Conservation (phyloP, 2,329 filamentous ascomycete genomes). For the Xylariales sp. region DNA sequence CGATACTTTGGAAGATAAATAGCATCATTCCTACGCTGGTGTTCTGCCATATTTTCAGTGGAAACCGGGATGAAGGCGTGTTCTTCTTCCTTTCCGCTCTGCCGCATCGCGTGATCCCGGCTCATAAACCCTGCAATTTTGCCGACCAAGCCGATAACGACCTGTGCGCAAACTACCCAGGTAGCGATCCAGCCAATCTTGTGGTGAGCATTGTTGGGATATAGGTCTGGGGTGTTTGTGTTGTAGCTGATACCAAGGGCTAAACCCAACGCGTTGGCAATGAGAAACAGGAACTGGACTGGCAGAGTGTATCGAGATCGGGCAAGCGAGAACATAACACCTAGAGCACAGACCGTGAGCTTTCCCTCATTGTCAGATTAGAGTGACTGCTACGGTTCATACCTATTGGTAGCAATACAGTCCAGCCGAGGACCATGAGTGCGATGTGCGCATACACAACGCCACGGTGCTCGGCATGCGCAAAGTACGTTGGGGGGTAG, state of each 20-base stretch:
- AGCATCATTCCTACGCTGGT: constrained; percentile 38
- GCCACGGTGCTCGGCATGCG: constrained; percentile 29
- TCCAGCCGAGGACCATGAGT: constrained; percentile 66
- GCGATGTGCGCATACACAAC: constrained; percentile 55
- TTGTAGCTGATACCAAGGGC: constrained; percentile 70
- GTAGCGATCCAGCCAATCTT: constrained; percentile 83
- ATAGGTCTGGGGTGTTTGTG: constrained; percentile 76
- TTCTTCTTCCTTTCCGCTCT: constrained; percentile 36
- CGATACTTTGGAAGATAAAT: constrained; percentile 39
- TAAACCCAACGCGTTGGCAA: constrained; percentile 59
- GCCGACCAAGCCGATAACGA: constrained; percentile 62
- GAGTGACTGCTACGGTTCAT: too few relatives aligned
- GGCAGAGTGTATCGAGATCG: constrained; percentile 70
- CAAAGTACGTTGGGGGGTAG: constrained; percentile 33
- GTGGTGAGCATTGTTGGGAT: constrained; percentile 83
- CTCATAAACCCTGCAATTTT: constrained; percentile 46
- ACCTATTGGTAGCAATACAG: constrained; percentile 66
- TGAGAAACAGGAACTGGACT: constrained; percentile 64
- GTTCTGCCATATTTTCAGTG: constrained; percentile 47
- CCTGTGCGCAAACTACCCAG: constrained; percentile 66
- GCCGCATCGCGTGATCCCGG: constrained; percentile 8
- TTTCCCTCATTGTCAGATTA: too few relatives aligned
- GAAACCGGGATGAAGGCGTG: constrained; percentile 61
- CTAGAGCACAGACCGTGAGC: constrained; percentile 34
- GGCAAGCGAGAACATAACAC: constrained; percentile 80